Percentiles rank a stretch among this genome's conserved stretches.
Conservation (phyloP, 192 early-diverging fungal genomes). For the Gamsiella multidivaricata region DNA sequence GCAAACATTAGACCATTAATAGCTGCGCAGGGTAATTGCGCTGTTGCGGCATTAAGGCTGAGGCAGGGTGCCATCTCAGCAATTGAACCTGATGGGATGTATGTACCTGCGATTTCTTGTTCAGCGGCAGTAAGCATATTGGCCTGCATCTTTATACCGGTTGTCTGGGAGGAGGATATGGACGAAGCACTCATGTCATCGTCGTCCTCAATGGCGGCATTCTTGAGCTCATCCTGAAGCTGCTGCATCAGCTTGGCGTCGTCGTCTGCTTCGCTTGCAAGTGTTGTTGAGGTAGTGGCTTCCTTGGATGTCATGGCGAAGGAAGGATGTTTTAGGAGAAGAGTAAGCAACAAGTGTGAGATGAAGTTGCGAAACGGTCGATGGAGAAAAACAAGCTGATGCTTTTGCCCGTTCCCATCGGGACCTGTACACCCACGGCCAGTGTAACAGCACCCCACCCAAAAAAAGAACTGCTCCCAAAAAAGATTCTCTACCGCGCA, state of each 20-base stretch:
- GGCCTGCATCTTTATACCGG: slow-evolving; percentile 20
- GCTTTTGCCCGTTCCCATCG: too few relatives aligned
- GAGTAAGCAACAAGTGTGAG: too few relatives aligned
- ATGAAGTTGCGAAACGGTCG: too few relatives aligned
- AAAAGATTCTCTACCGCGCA: too few relatives aligned
- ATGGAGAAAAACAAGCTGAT: too few relatives aligned
- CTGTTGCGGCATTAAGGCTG: too few relatives aligned
- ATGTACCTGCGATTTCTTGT: slow-evolving; percentile 48
- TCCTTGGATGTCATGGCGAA: slow-evolving; percentile 1
- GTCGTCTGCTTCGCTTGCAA: slow-evolving; percentile 1
- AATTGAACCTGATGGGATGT: neutral
- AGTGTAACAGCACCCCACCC: too few relatives aligned
- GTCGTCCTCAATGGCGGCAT: slow-evolving; percentile 31
- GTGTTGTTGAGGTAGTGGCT: neutral
- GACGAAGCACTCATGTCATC: slow-evolving; percentile 7
- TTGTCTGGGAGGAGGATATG: slow-evolving; percentile 4
- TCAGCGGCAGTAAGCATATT: slow-evolving; percentile 45
- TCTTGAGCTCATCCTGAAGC: slow-evolving; percentile 34
- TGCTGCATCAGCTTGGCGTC: slow-evolving; percentile 31
- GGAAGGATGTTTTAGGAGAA: neutral
- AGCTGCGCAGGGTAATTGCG: too few relatives aligned
- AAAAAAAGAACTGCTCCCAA: too few relatives aligned
- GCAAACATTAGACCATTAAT: too few relatives aligned
- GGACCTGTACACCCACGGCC: too few relatives aligned
- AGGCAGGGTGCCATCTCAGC: too few relatives aligned